Conservation (phyloP, 2,329 filamentous ascomycete genomes). For the Lasiodiplodia hormozganensis region DNA sequence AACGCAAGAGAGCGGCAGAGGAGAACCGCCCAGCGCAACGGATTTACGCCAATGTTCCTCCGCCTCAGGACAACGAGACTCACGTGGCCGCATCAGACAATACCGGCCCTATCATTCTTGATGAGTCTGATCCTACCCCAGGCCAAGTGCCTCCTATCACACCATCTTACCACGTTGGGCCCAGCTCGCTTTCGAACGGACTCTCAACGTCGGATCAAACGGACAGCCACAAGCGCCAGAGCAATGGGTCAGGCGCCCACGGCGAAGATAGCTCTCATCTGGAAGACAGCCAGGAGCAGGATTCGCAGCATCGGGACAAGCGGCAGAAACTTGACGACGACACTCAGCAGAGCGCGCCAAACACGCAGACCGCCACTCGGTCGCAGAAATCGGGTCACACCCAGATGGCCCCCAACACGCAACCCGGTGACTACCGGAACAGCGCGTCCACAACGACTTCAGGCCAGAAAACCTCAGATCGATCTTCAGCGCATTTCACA, state of each 20-base stretch:
- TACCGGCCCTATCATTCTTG: conserved; percentile 60
- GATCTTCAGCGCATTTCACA: conserved; percentile 67
- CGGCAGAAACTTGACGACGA: conserved; percentile 27
- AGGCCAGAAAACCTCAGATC: conserved; percentile 80
- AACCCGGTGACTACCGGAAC: conserved; percentile 72
- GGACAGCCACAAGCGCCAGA: conserved; percentile 13
- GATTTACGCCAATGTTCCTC: conserved; percentile 49
- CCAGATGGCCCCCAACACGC: conserved; percentile 64
- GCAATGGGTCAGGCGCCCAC: conserved; percentile 11
- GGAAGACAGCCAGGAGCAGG: conserved; percentile 51
- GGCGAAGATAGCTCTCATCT: conserved; percentile 53
- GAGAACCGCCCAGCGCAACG: conserved; percentile 51
- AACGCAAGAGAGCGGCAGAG: conserved; percentile 42
- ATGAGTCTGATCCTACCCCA: conserved; percentile 66
- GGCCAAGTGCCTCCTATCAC: conserved; percentile 53
- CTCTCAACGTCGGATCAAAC: conserved; percentile 49
- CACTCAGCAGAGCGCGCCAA: conserved; percentile 36
- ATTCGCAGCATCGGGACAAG: conserved; percentile 32
- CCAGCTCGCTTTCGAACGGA: conserved; percentile 66
- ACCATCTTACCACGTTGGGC: conserved; percentile 62
- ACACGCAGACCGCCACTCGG: conserved; percentile 52
- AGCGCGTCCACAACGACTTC: conserved; percentile 88
- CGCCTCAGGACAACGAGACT: conserved; percentile 44
- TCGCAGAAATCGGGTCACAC: conserved; percentile 66
- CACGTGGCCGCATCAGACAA: conserved; percentile 50